A percentile compares a stretch with the other conserved stretches of the same genome.
phyloP scores from a whole-genome alignment of 2,329 filamentous ascomycete species.

The Aspergillus flavus region DNA sequence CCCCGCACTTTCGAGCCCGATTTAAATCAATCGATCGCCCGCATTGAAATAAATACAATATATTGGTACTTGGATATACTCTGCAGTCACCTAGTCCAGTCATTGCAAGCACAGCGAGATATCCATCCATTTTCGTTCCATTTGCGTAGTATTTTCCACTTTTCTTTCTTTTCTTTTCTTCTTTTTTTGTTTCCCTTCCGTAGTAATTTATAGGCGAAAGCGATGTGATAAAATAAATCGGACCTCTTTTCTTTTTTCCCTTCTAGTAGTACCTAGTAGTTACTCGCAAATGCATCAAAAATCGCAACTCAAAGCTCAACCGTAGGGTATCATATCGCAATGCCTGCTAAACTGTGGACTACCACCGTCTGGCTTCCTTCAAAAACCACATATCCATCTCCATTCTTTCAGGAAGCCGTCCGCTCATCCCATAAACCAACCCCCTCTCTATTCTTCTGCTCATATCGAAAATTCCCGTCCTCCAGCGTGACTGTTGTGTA shows the following conservation, averaged over 20 bases:
- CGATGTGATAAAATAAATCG: not conserved
- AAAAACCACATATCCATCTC: conserved; percentile 7
- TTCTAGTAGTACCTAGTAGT: conserved; percentile 10
- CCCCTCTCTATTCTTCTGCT: not conserved
- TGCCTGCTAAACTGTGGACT: conserved; percentile 44
- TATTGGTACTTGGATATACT: not conserved
- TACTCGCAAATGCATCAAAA: conserved; percentile 24
- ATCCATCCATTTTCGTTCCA: not conserved
- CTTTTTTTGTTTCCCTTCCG: too few species aligned
- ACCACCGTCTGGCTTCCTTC: conserved; percentile 31
- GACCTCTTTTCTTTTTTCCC: not conserved
- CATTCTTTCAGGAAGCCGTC: conserved; percentile 5
- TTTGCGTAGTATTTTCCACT: not conserved
- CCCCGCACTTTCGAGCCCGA: conserved; percentile 25
- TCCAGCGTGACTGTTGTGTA: not conserved
- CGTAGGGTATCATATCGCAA: conserved; percentile 48
- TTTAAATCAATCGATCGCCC: not conserved
- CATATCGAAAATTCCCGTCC: not conserved
- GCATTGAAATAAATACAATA: too few species aligned
- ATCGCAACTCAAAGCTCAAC: conserved; percentile 37
- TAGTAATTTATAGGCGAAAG: not conserved
- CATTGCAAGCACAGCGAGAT: not conserved
- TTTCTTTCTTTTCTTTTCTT: not conserved
- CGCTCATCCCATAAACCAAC: not conserved
- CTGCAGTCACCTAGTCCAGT: not conserved